These are phyloP conservation scores for Cunninghamia lanceolata DNA, from an alignment of 75 land plant genomes.

Conservation along the genomic window DNA sequence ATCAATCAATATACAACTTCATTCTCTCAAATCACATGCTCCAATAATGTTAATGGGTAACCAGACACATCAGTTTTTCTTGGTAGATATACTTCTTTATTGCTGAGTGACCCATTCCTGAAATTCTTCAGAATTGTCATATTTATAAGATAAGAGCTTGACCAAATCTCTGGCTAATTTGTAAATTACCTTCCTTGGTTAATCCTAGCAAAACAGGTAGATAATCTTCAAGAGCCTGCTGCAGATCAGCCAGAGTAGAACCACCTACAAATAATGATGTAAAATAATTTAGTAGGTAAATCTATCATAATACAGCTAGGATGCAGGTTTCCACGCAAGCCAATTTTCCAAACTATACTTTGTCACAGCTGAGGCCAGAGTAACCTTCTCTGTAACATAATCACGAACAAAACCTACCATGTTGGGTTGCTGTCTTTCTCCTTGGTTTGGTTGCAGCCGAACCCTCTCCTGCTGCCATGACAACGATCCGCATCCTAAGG, in stretches of 20 bases:
- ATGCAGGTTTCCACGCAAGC: background rate
- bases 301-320: background rate
- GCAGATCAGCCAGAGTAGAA: constrained; percentile 64
- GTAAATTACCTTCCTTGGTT: constrained; percentile 63
- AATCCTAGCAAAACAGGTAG: constrained; percentile 80
- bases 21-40: background rate
- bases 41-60: background rate
- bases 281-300: background rate
- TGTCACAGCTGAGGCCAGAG: background rate
- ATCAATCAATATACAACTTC: background rate
- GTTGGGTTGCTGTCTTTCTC: constrained; percentile 47
- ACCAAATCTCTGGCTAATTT: background rate
- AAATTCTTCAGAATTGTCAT: background rate
- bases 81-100: background rate
- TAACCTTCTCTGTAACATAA: background rate
- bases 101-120: background rate
- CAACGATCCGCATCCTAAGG: constrained; percentile 65
- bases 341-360: background rate
- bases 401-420: constrained; percentile 32
- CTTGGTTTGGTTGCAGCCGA: constrained; percentile 32
- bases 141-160: background rate
- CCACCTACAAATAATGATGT: constrained; percentile 37
- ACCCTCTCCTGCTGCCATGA: constrained; percentile 52
- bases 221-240: constrained; percentile 82
- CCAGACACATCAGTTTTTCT: background rate